A percentile compares a stretch with the other conserved stretches of the same genome.
Conservation (phyloP, 345 rosid genomes). For the Gossypium bickii region DNA sequence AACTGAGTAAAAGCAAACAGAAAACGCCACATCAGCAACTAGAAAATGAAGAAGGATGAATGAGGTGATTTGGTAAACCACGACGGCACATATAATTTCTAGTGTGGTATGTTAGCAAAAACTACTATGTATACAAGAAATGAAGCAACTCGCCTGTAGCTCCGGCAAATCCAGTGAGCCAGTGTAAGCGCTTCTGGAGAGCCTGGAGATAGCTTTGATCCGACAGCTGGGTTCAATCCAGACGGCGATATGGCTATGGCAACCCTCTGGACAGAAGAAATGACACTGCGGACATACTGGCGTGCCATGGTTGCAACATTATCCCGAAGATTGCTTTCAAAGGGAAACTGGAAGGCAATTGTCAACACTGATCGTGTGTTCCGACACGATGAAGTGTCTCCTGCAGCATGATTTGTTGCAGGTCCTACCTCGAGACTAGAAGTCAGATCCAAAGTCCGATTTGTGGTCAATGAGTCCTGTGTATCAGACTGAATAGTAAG, state of each 20-base stretch:
- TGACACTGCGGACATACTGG: constrained; percentile 85
- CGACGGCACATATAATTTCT: not conserved
- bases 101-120: not conserved
- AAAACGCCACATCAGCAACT: constrained; percentile 17
- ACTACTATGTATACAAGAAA: not conserved
- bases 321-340: constrained; percentile 79
- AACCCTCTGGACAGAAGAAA: constrained; percentile 92
- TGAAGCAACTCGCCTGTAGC: constrained; percentile 55
- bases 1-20: constrained; percentile 35
- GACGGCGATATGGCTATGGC: constrained; percentile 95
- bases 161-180: constrained; percentile 88
- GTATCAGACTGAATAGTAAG: constrained; percentile 49
- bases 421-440: constrained; percentile 93
- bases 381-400: constrained; percentile 43
- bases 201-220: constrained; percentile 66
- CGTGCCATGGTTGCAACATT: constrained; percentile 94
- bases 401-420: constrained; percentile 42
- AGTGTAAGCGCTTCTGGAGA: constrained; percentile 95
- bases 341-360: constrained; percentile 96
- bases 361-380: constrained; percentile 78
- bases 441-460: constrained; percentile 84
- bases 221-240: constrained; percentile 60
- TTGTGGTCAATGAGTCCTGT: constrained; percentile 47
- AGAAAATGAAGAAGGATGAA: not conserved
- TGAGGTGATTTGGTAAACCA: constrained; percentile 7